These are phyloP conservation scores for Alternaria panax DNA, from an alignment of 2,329 filamentous ascomycete genomes.

Conservation along the genomic window DNA sequence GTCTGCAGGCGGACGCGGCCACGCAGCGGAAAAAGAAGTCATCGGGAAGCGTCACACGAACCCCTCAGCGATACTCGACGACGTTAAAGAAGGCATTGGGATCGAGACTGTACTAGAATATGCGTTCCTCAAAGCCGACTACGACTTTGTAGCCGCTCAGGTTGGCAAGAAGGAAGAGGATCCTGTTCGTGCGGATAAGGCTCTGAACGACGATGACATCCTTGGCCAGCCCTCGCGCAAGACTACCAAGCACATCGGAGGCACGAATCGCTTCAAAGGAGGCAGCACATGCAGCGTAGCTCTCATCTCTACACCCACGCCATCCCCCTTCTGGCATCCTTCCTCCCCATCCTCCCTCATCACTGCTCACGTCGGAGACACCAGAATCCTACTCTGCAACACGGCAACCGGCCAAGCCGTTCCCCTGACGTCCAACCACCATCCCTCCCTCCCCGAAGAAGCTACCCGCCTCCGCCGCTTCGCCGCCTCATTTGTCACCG, in stretches of 20 bases:
- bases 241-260: constrained; percentile 69
- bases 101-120: constrained; percentile 85
- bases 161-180: constrained; percentile 80
- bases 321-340: constrained; percentile 95
- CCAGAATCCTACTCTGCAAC: constrained; percentile 86
- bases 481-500: constrained; percentile 85
- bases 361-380: constrained; percentile 92
- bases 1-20: constrained; percentile 48
- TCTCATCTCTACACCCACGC: constrained; percentile 89
- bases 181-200: constrained; percentile 72
- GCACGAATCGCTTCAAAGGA: constrained; percentile 81
- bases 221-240: constrained; percentile 68
- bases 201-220: constrained; percentile 85
- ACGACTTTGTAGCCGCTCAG: constrained; percentile 92
- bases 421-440: constrained; percentile 88
- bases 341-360: constrained; percentile 82
- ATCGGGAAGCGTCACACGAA: constrained; percentile 34
- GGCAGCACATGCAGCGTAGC: constrained; percentile 91
- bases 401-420: constrained; percentile 81
- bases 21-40: constrained; percentile 44
- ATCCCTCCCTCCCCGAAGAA: constrained; percentile 86
- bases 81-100: constrained; percentile 58
- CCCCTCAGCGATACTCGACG: constrained; percentile 31
- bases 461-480: constrained; percentile 83
- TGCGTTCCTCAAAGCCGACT: constrained; percentile 90